A percentile compares a stretch with the other conserved stretches of the same genome.
These are phyloP conservation scores for Mucor racemosus DNA, from an alignment of 371 early-diverging fungal species.

Conservation along the genomic window DNA sequence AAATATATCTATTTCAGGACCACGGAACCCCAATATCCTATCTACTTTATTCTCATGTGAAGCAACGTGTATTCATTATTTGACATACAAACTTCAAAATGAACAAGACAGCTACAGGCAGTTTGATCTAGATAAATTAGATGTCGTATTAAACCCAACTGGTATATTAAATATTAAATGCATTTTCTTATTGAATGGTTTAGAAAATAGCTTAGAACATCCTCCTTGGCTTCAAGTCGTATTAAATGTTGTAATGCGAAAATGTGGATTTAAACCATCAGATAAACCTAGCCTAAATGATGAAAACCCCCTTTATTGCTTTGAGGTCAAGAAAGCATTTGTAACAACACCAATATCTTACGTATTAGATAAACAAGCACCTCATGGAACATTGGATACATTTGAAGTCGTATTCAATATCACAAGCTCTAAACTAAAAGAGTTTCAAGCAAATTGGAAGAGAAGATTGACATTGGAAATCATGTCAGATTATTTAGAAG, in stretches of 20 bases:
- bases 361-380: constrained; percentile 15
- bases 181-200: constrained; percentile 11
- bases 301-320: background rate
- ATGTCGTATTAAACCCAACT: constrained; percentile 9
- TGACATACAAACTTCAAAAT: constrained; percentile 1
- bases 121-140: constrained; percentile 21
- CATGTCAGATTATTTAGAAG: background rate
- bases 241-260: constrained; percentile 10
- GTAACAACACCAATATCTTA: constrained; percentile 28
- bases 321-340: constrained; percentile 20
- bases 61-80: constrained; percentile 6
- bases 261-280: background rate
- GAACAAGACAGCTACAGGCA: background rate
- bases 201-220: constrained; percentile 5
- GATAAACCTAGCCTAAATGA: background rate
- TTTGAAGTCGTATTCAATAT: constrained; percentile 21
- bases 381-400: constrained; percentile 20
- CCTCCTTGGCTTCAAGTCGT: constrained; percentile 10
- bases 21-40: background rate
- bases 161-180: background rate
- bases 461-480: background rate
- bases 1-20: background rate
- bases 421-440: constrained; percentile 13
- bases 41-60: constrained; percentile 3
- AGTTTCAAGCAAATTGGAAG: constrained; percentile 14